These are phyloP conservation scores for Balansia obtecta DNA, from an alignment of 2,329 filamentous ascomycete genomes.

Conservation along the genomic window DNA sequence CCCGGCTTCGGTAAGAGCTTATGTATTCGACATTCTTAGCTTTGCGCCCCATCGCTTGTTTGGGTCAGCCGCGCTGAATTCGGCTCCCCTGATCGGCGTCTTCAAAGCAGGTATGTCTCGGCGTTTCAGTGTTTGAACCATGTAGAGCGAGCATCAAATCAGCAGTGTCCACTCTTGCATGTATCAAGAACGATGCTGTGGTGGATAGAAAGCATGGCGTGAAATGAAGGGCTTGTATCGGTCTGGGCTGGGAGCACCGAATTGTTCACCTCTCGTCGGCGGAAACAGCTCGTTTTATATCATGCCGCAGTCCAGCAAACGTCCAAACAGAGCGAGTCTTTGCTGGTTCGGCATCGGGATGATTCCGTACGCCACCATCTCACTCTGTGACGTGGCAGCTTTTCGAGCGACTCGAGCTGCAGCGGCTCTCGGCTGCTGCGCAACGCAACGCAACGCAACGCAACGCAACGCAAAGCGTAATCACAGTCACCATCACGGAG, in stretches of 20 bases:
- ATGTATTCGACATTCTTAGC: not conserved
- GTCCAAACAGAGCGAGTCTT: not conserved
- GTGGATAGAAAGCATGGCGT: not conserved
- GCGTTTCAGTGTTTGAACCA: not conserved
- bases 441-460: too few relatives aligned
- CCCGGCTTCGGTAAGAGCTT: not conserved
- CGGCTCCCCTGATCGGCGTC: not conserved
- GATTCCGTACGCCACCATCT: not conserved
- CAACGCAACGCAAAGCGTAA: too few relatives aligned
- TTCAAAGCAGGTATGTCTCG: not conserved
- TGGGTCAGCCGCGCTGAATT: not conserved
- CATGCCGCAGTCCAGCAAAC: not conserved
- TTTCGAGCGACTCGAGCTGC: not conserved
- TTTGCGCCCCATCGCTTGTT: not conserved
- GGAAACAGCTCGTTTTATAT: too few relatives aligned
- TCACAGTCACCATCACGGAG: not conserved
- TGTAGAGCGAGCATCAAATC: not conserved
- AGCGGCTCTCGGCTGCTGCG: not conserved
- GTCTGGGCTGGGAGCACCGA: too few relatives aligned
- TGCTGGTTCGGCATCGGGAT: not conserved
- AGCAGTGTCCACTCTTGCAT: not conserved
- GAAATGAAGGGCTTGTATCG: too few relatives aligned
- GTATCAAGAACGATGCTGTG: not conserved
- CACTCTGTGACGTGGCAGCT: not conserved
- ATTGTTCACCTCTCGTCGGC: too few relatives aligned